phyloP scores from a whole-genome alignment of 2,329 filamentous ascomycete species.

The Albifimbria verrucaria region DNA sequence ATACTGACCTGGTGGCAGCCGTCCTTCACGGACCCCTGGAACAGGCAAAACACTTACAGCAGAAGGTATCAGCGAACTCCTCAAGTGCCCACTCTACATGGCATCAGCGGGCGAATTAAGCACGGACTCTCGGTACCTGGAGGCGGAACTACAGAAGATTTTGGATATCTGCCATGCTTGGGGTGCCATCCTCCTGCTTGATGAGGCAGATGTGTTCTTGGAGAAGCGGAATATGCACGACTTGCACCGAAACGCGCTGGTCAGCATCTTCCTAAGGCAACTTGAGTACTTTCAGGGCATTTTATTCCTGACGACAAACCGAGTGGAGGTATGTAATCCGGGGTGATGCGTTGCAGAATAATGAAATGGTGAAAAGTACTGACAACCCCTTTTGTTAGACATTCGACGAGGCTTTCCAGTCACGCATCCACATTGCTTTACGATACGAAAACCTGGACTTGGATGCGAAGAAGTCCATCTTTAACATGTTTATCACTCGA shows the following conservation, averaged over 20 bases:
- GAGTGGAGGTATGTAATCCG: slow-evolving; percentile 65
- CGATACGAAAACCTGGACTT: slow-evolving; percentile 71
- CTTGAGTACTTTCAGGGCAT: slow-evolving; percentile 93
- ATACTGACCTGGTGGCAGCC: slow-evolving; percentile 29
- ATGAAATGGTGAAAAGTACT: no score
- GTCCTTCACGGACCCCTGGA: slow-evolving; percentile 80
- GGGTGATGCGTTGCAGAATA: no score
- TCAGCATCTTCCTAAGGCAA: slow-evolving; percentile 81
- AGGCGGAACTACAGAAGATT: slow-evolving; percentile 76
- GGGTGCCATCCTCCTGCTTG: slow-evolving; percentile 80
- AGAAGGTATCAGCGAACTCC: slow-evolving; percentile 79
- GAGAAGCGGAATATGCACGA: slow-evolving; percentile 81
- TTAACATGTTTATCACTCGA: slow-evolving; percentile 77
- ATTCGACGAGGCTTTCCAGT: slow-evolving; percentile 89
- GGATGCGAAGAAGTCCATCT: slow-evolving; percentile 74
- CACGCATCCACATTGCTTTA: slow-evolving; percentile 80
- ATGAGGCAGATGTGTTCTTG: slow-evolving; percentile 82
- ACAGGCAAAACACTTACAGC: slow-evolving; percentile 88
- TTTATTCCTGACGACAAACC: slow-evolving; percentile 84
- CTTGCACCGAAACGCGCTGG: slow-evolving; percentile 79
- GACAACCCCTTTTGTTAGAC: slow-evolving; percentile 52
- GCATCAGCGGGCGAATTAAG: slow-evolving; percentile 80
- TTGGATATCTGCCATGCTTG: slow-evolving; percentile 82
- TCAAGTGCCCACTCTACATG: slow-evolving; percentile 80
- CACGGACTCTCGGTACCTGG: slow-evolving; percentile 70